Percentiles rank a stretch among this genome's conserved stretches.
Evolutionary conservation across 164 flowering plant species (phyloP).

Genomic region (Vitis vinifera): ASM3070453v1 NC_081812.1:11448501-11449000

Average conservation of each 20-base stretch:
- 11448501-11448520: not conserved
- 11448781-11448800: constrained; percentile 1
- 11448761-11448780: constrained; percentile 2
- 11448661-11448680: not conserved
- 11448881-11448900: constrained; percentile 22
- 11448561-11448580: not conserved
- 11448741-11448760: not conserved
- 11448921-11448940: constrained; percentile 18
- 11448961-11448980: constrained; percentile 43
- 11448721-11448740: constrained; percentile 11
- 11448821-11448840: constrained; percentile 2
- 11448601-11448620: not conserved
- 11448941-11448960: constrained; percentile 23
- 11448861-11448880: not conserved
- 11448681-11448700: too few species aligned
- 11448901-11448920: not conserved
- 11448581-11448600: not conserved
- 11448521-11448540: not conserved
- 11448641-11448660: not conserved
- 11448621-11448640: constrained; percentile 1
- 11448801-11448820: not conserved
- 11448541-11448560: not conserved
- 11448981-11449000: constrained; percentile 46
- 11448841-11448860: not conserved
- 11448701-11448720: not conserved